These are phyloP conservation scores for Pigoraptor vietnamica DNA, from an alignment of 78 protist genomes.

Conservation along the genomic window DNA sequence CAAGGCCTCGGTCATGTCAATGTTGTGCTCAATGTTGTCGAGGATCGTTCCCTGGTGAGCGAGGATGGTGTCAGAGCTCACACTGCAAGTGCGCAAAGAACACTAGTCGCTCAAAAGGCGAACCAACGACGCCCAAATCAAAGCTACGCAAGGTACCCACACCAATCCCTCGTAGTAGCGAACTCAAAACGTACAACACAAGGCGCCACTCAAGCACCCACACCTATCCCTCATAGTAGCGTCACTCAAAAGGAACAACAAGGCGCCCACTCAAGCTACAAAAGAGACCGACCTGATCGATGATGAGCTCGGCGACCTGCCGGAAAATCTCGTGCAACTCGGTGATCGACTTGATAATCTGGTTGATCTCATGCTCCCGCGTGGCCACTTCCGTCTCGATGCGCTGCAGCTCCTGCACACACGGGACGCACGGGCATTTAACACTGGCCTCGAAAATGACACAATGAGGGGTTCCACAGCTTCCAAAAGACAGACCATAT, in stretches of 20 bases:
- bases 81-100: too few species aligned
- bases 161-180: not conserved
- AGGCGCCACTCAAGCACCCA: not conserved
- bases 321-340: not conserved
- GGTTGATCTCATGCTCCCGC: not conserved
- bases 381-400: not conserved
- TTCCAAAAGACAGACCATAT: too few species aligned
- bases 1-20: not conserved
- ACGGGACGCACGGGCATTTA: not conserved
- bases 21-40: not conserved
- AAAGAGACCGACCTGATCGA: not conserved
- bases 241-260: not conserved
- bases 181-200: not conserved
- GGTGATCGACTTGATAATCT: not conserved
- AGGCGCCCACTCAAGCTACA: not conserved
- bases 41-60: not conserved
- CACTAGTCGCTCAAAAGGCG: too few species aligned
- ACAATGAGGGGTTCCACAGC: too few species aligned
- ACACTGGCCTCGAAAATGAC: too few species aligned
- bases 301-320: not conserved
- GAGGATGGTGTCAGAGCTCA: not conserved
- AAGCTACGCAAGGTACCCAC: too few species aligned
- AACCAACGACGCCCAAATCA: too few species aligned
- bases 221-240: not conserved
- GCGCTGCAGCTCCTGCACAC: not conserved